phyloP scores from a whole-genome alignment of 768 basidiomycete genomes.

The Tricholoma sp. region DNA sequence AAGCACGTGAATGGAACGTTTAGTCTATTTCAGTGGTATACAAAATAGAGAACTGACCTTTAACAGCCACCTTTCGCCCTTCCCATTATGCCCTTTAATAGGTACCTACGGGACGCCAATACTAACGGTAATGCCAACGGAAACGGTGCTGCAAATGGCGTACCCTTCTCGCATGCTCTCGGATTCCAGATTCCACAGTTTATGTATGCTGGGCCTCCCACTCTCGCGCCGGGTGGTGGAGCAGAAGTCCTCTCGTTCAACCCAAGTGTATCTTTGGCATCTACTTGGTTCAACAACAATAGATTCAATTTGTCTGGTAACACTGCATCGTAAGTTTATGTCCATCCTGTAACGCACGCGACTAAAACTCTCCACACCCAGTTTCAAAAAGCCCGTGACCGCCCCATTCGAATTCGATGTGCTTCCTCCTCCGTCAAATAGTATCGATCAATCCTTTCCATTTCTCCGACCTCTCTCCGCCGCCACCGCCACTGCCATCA shows the following conservation, averaged over 20 bases:
- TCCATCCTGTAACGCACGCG: too few relatives aligned
- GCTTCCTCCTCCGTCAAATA: not conserved
- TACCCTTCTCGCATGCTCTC: slow-evolving; percentile 11
- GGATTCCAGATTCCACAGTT: slow-evolving; percentile 64
- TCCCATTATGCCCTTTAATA: slow-evolving; percentile 35
- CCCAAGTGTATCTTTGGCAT: not conserved
- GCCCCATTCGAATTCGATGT: not conserved
- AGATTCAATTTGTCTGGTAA: slow-evolving; percentile 32
- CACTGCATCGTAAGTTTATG: slow-evolving; percentile 1
- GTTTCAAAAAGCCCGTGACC: not conserved
- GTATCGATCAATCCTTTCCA: not conserved
- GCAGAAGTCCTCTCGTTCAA: slow-evolving; percentile 62
- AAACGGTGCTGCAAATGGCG: not conserved
- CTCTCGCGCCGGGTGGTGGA: slow-evolving; percentile 66
- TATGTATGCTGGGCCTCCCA: slow-evolving; percentile 51
- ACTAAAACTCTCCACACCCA: not conserved
- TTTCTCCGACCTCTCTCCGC: not conserved
- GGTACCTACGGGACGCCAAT: slow-evolving; percentile 24
- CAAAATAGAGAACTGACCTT: not conserved
- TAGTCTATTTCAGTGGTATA: not conserved
- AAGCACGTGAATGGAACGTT: not conserved
- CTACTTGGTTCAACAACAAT: slow-evolving; percentile 48
- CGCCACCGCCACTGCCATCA: slow-evolving; percentile 5
- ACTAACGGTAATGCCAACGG: not conserved
- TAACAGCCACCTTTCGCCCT: not conserved